These are phyloP conservation scores for Delitschia confertaspora DNA, from an alignment of 495 filamentous ascomycete species.

Conservation along the genomic window DNA sequence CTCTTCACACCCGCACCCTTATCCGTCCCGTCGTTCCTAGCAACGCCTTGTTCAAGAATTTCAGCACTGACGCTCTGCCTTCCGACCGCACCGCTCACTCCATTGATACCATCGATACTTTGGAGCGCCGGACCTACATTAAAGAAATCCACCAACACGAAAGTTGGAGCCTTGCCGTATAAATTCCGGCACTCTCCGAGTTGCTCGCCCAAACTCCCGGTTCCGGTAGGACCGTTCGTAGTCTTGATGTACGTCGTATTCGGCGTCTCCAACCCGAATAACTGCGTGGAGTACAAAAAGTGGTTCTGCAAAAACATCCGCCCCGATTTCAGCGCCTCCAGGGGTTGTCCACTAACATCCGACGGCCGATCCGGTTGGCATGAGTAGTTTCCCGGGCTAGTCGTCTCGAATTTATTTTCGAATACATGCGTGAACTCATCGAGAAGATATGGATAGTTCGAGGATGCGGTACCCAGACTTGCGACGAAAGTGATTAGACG, in stretches of 20 bases:
- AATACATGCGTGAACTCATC: conserved; percentile 37
- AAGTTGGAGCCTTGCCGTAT: conserved; percentile 28
- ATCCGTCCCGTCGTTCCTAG: no score
- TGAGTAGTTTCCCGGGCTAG: conserved; percentile 25
- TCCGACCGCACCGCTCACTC: conserved; percentile 25
- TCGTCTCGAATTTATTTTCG: conserved; percentile 35
- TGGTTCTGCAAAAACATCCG: conserved; percentile 37
- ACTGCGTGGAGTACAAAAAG: conserved; percentile 28
- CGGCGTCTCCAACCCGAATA: conserved; percentile 30
- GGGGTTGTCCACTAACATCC: conserved; percentile 12
- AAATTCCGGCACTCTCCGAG: conserved; percentile 22
- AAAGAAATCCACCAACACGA: conserved; percentile 33
- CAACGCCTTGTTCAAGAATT: no score
- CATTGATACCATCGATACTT: conserved; percentile 32
- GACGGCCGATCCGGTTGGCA: conserved; percentile 32
- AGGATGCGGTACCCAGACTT: conserved; percentile 11
- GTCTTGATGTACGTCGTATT: conserved; percentile 23
- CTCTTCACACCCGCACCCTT: no score
- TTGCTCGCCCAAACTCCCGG: conserved; percentile 27
- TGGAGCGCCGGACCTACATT: conserved; percentile 34
- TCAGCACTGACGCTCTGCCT: conserved; percentile 9
- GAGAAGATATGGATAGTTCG: conserved; percentile 33
- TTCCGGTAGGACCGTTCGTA: conserved; percentile 26
- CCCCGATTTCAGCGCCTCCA: conserved; percentile 22
- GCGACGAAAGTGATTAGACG: conserved; percentile 35